Conservation (phyloP, 495 filamentous ascomycete species). For the Penicillium bialowiezense region DNA sequence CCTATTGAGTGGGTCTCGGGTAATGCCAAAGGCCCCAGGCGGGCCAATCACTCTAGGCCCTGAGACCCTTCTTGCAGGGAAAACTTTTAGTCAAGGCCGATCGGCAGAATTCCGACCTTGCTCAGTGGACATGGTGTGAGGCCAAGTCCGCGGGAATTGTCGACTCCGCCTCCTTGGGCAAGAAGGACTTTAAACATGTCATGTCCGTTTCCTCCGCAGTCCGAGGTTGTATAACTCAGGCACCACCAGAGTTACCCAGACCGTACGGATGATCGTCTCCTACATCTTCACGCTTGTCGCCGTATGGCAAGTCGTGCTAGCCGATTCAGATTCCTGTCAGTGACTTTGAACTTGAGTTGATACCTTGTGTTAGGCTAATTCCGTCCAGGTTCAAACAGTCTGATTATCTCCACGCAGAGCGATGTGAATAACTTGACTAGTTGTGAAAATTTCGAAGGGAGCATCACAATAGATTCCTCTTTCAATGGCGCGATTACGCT, state of each 20-base stretch:
- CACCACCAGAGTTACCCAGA: background rate
- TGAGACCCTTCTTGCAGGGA: background rate
- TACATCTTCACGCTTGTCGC: background rate
- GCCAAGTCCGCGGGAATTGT: background rate
- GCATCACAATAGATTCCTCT: conserved; percentile 22
- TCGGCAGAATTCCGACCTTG: background rate
- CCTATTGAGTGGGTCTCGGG: background rate
- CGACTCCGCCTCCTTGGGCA: conserved; percentile 1
- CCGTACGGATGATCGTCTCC: background rate
- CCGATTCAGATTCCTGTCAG: background rate
- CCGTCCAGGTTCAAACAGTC: conserved; percentile 20
- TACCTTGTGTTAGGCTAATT: background rate
- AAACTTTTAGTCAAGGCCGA: background rate
- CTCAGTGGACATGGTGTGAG: background rate
- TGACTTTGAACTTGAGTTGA: background rate
- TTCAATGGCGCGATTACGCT: conserved; percentile 25
- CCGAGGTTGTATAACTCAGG: background rate
- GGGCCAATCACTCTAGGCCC: background rate
- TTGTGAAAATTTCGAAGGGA: conserved; percentile 27
- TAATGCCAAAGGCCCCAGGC: background rate
- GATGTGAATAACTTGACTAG: conserved; percentile 23
- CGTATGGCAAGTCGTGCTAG: background rate
- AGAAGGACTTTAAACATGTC: background rate
- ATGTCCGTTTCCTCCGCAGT: background rate
- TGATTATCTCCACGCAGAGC: conserved; percentile 27